These are phyloP conservation scores for Sapria himalayana DNA, from an alignment of 345 rosid genomes.

Conservation along the genomic window DNA sequence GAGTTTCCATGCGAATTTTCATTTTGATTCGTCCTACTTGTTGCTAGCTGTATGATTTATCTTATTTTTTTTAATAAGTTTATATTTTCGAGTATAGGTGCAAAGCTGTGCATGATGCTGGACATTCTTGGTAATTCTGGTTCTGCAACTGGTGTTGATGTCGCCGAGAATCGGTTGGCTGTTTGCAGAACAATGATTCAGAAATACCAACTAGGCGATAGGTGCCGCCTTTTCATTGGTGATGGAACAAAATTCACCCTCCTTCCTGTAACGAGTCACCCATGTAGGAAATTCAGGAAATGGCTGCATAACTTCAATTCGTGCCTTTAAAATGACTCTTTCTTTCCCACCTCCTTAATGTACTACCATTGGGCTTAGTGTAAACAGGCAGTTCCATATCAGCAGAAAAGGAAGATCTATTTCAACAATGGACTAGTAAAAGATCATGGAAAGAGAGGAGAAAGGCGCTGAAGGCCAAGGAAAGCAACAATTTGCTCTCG, in stretches of 20 bases:
- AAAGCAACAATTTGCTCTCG: slow-evolving; percentile 13
- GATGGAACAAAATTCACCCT: slow-evolving; percentile 64
- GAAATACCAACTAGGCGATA: slow-evolving; percentile 51
- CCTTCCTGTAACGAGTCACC: slow-evolving; percentile 19
- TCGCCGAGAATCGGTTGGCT: slow-evolving; percentile 70
- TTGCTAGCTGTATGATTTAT: not conserved
- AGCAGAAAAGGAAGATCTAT: slow-evolving; percentile 20
- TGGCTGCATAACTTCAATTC: not conserved
- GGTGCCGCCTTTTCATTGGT: slow-evolving; percentile 65
- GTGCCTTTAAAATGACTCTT: not conserved
- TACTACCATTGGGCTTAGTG: slow-evolving; percentile 19
- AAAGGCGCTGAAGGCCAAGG: slow-evolving; percentile 29
- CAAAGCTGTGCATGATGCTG: slow-evolving; percentile 75
- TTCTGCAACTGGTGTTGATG: slow-evolving; percentile 79
- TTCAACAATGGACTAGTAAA: slow-evolving; percentile 55
- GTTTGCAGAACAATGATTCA: slow-evolving; percentile 79
- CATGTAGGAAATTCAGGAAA: slow-evolving; percentile 16
- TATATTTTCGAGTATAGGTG: slow-evolving; percentile 55
- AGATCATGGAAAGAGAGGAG: slow-evolving; percentile 85
- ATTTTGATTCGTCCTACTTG: not conserved
- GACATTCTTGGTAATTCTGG: slow-evolving; percentile 61
- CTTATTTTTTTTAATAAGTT: not conserved
- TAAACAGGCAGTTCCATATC: slow-evolving; percentile 28
- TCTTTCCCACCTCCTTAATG: slow-evolving; percentile 8
- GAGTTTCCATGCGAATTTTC: too few relatives aligned